Base-by-base conservation (phyloP, 352 stramenopile genomes). In the Phytophthora capsici region DNA sequence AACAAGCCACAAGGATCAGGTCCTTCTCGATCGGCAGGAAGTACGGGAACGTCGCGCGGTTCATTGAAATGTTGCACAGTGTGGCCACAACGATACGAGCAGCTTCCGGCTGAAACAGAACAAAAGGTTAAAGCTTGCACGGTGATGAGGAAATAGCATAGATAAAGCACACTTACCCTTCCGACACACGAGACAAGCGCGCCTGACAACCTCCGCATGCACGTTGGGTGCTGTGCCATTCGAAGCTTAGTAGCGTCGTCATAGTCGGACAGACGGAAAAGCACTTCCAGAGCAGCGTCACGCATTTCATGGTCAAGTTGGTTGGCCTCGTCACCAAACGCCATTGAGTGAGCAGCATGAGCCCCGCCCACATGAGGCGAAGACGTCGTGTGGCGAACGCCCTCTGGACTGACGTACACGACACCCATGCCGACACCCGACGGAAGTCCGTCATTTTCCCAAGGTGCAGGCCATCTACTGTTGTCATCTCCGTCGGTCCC, bases 21-120 rank as follows among this genome's bases (percentile, higher is more conserved):
- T 91, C 83, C 32, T 84, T 88, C 58, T 94, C 86, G 50, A 94
- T 82, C n/a, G 84, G 60, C 40, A 94, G 26, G 55, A 93, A 94
- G 66, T 88, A 90, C 63, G 81, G 69, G 43, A 92, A 91, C 57
- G 86, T 90, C 9, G 71, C 65, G 40, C 82, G 84, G 64, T 90
- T 84, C 81, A 93, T 90, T 26, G 84, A 91, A 30, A 94, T 71
- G 60, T 89, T 92, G 58, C 75, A 82, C 36, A 94, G 66, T 14
- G 80, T 82, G 13, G 77, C 86, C 3, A 93, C 83, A 4, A 73
- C 82, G 28, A 94, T 90, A 4, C 86, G 86, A n/a, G 82, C 75
- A 6, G 81, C 82, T 57, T 94, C 86, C 0, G 86, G 84, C 82
- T 92, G 41, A 13, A 53, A 37, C 32, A 36, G 3, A 44, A 57